phyloP scores from a whole-genome alignment of 2,329 filamentous ascomycete species.

The Colletotrichum sojae region DNA sequence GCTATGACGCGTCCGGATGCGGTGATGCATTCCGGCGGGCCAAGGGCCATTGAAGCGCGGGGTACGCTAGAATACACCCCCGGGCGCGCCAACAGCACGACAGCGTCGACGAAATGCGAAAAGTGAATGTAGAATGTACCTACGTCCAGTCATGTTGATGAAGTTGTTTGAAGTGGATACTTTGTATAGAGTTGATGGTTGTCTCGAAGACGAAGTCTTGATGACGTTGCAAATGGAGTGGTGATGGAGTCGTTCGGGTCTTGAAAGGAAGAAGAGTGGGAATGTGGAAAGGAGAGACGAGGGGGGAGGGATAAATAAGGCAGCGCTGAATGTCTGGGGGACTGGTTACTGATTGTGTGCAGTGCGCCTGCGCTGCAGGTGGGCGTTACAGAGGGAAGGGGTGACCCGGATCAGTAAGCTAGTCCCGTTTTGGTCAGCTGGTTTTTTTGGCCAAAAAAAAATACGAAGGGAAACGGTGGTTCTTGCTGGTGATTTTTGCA shows the following conservation, averaged over 20 bases:
- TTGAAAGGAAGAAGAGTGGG: slow-evolving; percentile 43
- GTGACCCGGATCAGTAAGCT: slow-evolving; percentile 41
- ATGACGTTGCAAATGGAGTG: slow-evolving; percentile 43
- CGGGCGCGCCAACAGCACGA: slow-evolving; percentile 39
- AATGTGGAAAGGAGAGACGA: slow-evolving; percentile 26
- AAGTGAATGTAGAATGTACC: slow-evolving; percentile 55
- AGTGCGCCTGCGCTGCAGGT: neutral
- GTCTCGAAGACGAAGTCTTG: slow-evolving; percentile 41
- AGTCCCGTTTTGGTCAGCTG: slow-evolving; percentile 42
- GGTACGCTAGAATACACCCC: slow-evolving; percentile 2
- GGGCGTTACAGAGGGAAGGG: neutral
- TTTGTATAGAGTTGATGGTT: slow-evolving; percentile 30
- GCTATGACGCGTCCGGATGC: slow-evolving; percentile 26
- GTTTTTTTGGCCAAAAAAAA: slow-evolving; percentile 38
- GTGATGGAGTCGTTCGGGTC: slow-evolving; percentile 44
- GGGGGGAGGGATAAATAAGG: slow-evolving; percentile 43
- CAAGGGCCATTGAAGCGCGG: slow-evolving; percentile 20
- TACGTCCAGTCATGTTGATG: slow-evolving; percentile 80
- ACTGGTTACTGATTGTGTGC: slow-evolving; percentile 43
- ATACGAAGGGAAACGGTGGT: slow-evolving; percentile 38
- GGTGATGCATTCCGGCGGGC: slow-evolving; percentile 13
- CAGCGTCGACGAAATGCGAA: slow-evolving; percentile 23
- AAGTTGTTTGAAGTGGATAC: slow-evolving; percentile 52
- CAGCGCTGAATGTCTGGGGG: slow-evolving; percentile 39
- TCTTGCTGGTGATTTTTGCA: slow-evolving; percentile 37